Percentiles rank a stretch among this genome's conserved stretches.
phyloP scores from a whole-genome alignment of 208 protist species.

The Trypanosoma melophagium region DNA sequence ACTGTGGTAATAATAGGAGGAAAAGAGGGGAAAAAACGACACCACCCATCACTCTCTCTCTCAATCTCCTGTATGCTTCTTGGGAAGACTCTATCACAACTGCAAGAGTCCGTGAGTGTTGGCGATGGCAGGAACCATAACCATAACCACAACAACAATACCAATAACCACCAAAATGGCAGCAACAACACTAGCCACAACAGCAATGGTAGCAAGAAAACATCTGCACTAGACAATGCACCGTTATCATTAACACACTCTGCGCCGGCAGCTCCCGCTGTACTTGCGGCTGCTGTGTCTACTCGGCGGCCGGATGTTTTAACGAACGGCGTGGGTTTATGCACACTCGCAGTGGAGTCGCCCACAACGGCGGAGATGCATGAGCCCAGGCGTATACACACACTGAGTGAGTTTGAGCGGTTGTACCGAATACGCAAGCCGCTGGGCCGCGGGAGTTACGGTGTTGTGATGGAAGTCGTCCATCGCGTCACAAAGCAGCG shows the following conservation, averaged over 20 bases:
- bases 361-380: neutral
- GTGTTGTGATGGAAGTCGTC: constrained; percentile 25
- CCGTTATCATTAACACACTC: too few relatives aligned
- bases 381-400: constrained; percentile 1
- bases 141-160: neutral
- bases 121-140: too few relatives aligned
- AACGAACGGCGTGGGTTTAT: neutral
- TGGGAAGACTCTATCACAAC: too few relatives aligned
- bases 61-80: too few relatives aligned
- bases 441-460: constrained; percentile 22
- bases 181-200: neutral
- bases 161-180: neutral
- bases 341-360: neutral
- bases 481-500: constrained; percentile 15
- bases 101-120: too few relatives aligned
- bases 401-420: constrained; percentile 11
- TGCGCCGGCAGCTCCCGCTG: too few relatives aligned
- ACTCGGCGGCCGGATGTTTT: neutral
- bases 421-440: constrained; percentile 14
- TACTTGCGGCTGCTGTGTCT: neutral
- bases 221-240: neutral
- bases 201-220: neutral
- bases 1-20: too few relatives aligned
- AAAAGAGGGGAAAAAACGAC: too few relatives aligned
- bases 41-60: too few relatives aligned